A percentile compares a stretch with the other conserved stretches of the same genome.
phyloP scores from a whole-genome alignment of 2,329 filamentous ascomycete genomes.

The Stromatinia cepivora region DNA sequence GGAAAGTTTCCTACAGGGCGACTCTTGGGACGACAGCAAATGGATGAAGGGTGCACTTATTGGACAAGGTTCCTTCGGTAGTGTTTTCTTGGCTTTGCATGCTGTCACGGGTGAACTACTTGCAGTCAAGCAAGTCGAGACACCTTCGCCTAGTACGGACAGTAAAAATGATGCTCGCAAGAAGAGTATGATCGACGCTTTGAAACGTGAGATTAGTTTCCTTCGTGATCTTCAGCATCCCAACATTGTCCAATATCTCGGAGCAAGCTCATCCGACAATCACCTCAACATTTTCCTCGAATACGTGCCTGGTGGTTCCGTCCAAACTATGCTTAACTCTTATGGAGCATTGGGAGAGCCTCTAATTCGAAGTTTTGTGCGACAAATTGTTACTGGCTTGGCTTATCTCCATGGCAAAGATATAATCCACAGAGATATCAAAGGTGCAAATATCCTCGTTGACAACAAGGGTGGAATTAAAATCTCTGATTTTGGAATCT shows the following conservation, averaged over 20 bases:
- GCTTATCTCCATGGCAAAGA: conserved; percentile 92
- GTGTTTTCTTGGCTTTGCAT: conserved; percentile 91
- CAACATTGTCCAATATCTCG: conserved; percentile 98
- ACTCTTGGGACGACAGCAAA: conserved; percentile 95
- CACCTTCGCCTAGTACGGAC: conserved; percentile 74
- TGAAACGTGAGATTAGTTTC: conserved; percentile 94
- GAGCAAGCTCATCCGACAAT: conserved; percentile 86
- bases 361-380: conserved; percentile 92
- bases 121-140: conserved; percentile 96
- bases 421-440: conserved; percentile 98
- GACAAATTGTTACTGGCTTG: conserved; percentile 89
- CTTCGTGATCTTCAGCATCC: conserved; percentile 91
- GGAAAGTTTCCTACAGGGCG: conserved; percentile 83
- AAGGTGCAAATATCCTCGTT: conserved; percentile 96
- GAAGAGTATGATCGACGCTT: conserved; percentile 95
- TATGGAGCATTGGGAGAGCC: conserved; percentile 94
- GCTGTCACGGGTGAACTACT: conserved; percentile 96
- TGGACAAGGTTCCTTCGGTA: conserved; percentile 94
- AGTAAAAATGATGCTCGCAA: conserved; percentile 86
- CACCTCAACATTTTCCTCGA: conserved; percentile 99
- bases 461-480: conserved; percentile 99
- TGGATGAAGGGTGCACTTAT: conserved; percentile 99
- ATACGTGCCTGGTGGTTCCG: conserved; percentile 95
- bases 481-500: conserved; percentile 98
- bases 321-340: conserved; percentile 97